Conservation (phyloP, 257 asterid species). For the Solanum sejunctum region DNA sequence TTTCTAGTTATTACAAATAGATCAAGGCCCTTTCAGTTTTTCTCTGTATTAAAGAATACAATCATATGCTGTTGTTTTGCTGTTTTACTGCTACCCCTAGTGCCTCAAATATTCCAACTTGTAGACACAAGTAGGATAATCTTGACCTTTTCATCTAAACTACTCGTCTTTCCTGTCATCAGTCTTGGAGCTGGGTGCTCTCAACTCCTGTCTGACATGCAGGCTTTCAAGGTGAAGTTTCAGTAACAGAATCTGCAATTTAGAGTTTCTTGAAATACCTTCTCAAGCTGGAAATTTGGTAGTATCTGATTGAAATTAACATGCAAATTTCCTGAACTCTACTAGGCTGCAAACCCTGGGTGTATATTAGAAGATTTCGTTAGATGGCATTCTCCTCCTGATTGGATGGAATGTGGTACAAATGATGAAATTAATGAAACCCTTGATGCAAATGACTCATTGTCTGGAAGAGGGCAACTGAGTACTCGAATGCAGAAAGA, state of each 20-base stretch:
- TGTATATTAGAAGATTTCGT: constrained; percentile 93
- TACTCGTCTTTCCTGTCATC: constrained; percentile 16
- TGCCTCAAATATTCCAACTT: not conserved
- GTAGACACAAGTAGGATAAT: not conserved
- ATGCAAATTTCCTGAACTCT: constrained; percentile 9
- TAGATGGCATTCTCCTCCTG: constrained; percentile 99
- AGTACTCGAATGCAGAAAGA: constrained; percentile 97
- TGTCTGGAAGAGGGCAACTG: constrained; percentile 69
- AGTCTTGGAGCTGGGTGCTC: constrained; percentile 99
- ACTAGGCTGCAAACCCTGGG: constrained; percentile 98
- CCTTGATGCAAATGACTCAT: constrained; percentile 37
- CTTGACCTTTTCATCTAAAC: constrained; percentile 14
- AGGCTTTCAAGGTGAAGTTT: constrained; percentile 91
- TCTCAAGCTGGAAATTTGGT: constrained; percentile 1
- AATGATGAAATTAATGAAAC: constrained; percentile 32
- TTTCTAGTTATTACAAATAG: not conserved
- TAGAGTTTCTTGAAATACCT: not conserved
- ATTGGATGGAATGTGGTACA: constrained; percentile 68
- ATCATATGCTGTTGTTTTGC: not conserved
- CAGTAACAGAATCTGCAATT: constrained; percentile 2
- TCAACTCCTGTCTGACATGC: constrained; percentile 98
- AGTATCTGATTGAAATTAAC: constrained; percentile 6
- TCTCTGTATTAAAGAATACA: not conserved
- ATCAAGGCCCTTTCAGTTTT: not conserved
- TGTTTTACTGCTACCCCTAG: not conserved